Conservation (phyloP, 1,284 basidiomycete genomes). For the Paramarasmius palmivorus region DNA sequence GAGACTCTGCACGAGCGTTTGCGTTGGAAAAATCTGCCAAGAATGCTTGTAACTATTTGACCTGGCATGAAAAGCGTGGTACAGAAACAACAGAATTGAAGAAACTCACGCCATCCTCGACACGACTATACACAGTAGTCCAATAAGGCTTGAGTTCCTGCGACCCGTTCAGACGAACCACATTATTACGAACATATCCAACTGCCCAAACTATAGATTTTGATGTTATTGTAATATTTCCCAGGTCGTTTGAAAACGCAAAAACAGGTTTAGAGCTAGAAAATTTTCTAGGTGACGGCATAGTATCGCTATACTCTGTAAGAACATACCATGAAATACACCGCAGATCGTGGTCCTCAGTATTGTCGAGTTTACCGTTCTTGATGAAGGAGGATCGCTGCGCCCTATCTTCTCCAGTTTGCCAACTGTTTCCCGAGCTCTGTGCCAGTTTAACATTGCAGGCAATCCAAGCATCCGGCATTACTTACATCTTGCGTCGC, state of each 20-base stretch:
- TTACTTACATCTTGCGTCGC: neutral
- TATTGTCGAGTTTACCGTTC: too few relatives aligned
- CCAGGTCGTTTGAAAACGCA: constrained; percentile 31
- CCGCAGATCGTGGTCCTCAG: neutral
- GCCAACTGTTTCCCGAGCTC: neutral
- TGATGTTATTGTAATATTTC: constrained; percentile 21
- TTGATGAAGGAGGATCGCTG: too few relatives aligned
- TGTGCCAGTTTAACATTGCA: neutral
- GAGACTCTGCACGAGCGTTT: constrained; percentile 25
- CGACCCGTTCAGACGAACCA: too few relatives aligned
- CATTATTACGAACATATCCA: constrained; percentile 39
- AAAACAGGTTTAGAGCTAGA: constrained; percentile 34
- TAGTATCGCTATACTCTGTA: too few relatives aligned
- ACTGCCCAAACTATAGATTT: constrained; percentile 38
- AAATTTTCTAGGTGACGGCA: neutral
- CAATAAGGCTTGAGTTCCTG: too few relatives aligned
- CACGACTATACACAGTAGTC: constrained; percentile 26
- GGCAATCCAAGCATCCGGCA: neutral
- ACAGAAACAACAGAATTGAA: neutral
- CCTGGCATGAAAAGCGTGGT: neutral
- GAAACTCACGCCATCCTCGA: constrained; percentile 24
- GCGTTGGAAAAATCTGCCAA: constrained; percentile 37
- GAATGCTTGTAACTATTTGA: constrained; percentile 41
- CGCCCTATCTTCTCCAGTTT: constrained; percentile 1
- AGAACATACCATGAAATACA: neutral